A percentile compares a stretch with the other conserved stretches of the same genome.
These are phyloP conservation scores for Rubus idaeus DNA, from an alignment of 306 rosid genomes.

Conservation along the genomic window DNA sequence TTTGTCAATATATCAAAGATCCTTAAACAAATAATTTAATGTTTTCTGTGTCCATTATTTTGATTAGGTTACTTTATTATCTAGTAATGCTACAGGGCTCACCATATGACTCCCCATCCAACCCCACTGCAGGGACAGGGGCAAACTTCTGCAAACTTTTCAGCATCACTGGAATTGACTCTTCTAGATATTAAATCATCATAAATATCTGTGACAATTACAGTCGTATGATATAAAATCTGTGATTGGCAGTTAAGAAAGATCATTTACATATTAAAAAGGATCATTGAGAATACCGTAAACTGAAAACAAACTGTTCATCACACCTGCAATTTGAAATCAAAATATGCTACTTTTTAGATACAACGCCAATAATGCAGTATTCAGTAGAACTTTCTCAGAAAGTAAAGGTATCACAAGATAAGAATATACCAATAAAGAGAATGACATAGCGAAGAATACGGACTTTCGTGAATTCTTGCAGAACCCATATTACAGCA, in stretches of 20 bases:
- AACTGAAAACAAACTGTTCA: constrained; percentile 97
- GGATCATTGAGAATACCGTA: constrained; percentile 57
- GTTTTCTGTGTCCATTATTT: not conserved
- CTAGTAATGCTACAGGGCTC: constrained; percentile 27
- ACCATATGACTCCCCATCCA: constrained; percentile 98
- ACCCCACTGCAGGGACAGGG: constrained; percentile 94
- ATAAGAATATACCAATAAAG: constrained; percentile 66
- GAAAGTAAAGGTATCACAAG: constrained; percentile 20
- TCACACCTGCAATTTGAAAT: constrained; percentile 73
- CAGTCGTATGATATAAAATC: constrained; percentile 16
- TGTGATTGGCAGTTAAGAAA: constrained; percentile 16
- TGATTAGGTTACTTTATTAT: not conserved
- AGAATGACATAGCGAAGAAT: constrained; percentile 87
- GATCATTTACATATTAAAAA: not conserved
- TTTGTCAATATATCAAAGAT: too few relatives aligned
- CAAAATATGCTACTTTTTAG: constrained; percentile 16
- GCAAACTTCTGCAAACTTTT: constrained; percentile 93
- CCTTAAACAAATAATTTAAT: not conserved
- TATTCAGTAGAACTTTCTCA: constrained; percentile 17
- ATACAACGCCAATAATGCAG: not conserved
- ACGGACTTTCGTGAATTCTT: constrained; percentile 78
- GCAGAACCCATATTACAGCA: constrained; percentile 81
- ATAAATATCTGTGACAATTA: constrained; percentile 59
- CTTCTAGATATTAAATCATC: constrained; percentile 93
- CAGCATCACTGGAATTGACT: constrained; percentile 94